A percentile compares a stretch with the other conserved stretches of the same genome.
These are phyloP conservation scores for Eucalyptus albens DNA, from an alignment of 345 rosid species.

Conservation along the genomic window DNA sequence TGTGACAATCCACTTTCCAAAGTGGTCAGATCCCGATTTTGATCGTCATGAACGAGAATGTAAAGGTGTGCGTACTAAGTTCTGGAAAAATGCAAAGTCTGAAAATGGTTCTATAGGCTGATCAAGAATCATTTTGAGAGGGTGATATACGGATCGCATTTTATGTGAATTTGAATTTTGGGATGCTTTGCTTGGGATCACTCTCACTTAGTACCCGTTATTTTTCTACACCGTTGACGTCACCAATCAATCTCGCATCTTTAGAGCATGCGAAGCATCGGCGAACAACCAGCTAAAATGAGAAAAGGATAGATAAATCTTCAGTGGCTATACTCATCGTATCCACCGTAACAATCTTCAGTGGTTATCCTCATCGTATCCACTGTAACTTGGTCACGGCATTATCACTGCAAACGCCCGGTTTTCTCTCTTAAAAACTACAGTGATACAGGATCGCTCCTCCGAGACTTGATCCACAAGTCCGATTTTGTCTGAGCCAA, in stretches of 20 bases:
- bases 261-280: neutral
- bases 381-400: neutral
- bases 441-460: neutral
- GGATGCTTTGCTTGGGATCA: neutral
- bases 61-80: neutral
- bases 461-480: neutral
- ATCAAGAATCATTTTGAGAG: neutral
- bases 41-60: neutral
- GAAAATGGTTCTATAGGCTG: neutral
- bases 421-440: neutral
- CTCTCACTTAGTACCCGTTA: neutral
- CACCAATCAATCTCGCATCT: accelerated
- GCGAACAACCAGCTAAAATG: neutral
- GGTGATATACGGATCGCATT: neutral
- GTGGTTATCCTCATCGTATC: too few species aligned
- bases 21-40: neutral
- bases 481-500: neutral
- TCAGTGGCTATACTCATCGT: neutral
- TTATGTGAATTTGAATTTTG: neutral
- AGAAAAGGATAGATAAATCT: neutral
- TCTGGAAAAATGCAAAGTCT: neutral
- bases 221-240: neutral
- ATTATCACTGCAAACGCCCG: neutral
- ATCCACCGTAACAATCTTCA: neutral
- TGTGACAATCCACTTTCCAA: neutral